Evolutionary conservation across 2,329 filamentous ascomycete genomes (phyloP), one percentile per base, ranked within the genome.

Genomic region (Trichoderma lentiforme): DNA sequence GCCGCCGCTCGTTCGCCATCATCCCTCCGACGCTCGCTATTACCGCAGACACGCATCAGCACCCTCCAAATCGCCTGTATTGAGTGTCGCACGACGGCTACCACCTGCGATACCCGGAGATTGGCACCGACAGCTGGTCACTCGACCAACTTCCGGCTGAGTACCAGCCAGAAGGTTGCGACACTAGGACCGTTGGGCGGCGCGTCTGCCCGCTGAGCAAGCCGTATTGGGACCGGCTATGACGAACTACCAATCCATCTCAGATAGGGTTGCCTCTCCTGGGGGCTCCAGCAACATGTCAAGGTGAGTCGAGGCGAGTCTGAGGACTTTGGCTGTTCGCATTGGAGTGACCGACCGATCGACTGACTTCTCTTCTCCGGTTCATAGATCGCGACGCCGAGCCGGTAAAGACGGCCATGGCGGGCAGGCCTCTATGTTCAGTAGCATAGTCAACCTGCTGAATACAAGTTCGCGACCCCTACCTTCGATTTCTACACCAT

Each of bases 391-490:
- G 78, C 88, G 90, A 80, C 84, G 86, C 76, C 85, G 90, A 78
- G 88, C 87, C 74, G 90, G 91, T 77, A 94, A 94, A 83, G 90
- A 92, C 81, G 88, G 86, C 71, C 92, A 92, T 72, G 80, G 80
- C 28, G 95, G 96, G 70, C 89, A 95, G 79, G 96, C 96, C 76
- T 92, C 93, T 76, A 97, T 93, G 90, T 82, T 92, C 69, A 97
- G 94, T 84, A 97, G 95, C 80, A 92, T 96, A 75, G 92, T 98
- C 83, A 99, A 99, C 81, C 86, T 99, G 75, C 87, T 98, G 75
- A 99, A 99, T 82, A 99, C 96, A 21, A 99, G 93, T 96, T 87
- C 72, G 89, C 56, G 77, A 56, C 34, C 24, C 56, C 36, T 58
- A 56, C 28, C 66, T 34, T 36, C 72, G 39, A 36, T 28, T 26